Evolutionary conservation across 164 flowering plant genomes (phyloP).

Genomic region (Akebia trifoliata): DNA sequence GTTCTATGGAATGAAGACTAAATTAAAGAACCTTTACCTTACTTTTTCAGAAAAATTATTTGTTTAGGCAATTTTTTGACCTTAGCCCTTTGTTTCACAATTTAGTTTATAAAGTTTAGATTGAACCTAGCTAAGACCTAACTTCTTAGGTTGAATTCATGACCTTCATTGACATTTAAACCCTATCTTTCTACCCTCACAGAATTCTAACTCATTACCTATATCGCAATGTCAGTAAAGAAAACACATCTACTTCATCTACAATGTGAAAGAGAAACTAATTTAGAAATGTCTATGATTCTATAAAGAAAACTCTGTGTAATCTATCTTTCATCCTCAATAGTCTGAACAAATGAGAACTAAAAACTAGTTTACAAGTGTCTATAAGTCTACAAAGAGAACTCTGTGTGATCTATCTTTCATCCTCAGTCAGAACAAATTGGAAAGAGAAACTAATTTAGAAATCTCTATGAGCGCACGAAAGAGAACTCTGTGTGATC

Average conservation of each 20-base stretch:
- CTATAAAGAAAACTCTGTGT: neutral
- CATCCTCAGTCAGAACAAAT: neutral
- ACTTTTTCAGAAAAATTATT: conserved; percentile 1
- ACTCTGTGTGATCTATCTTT: neutral
- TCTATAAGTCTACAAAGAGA: neutral
- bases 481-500: neutral
- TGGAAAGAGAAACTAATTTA: neutral
- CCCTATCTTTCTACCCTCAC: neutral
- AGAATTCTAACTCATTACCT: neutral
- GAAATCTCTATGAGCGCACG: neutral
- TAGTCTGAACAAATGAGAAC: neutral
- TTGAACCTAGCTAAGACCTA: neutral
- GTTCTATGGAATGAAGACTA: too few relatives aligned
- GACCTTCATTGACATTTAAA: neutral
- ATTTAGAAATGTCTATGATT: too few relatives aligned
- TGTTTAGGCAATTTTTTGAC: neutral
- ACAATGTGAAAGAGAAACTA: neutral
- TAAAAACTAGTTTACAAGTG: neutral
- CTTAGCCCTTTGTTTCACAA: neutral
- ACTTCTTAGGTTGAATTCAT: neutral
- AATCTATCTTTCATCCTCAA: neutral
- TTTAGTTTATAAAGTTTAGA: conserved; percentile 2
- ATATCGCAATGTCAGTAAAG: conserved; percentile 1
- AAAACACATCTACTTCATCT: too few relatives aligned
- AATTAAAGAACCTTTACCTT: neutral